A percentile compares a stretch with the other conserved stretches of the same genome.
These are phyloP conservation scores for Hymenoscyphus albidus DNA, from an alignment of 2,329 filamentous ascomycete genomes.

Conservation along the genomic window DNA sequence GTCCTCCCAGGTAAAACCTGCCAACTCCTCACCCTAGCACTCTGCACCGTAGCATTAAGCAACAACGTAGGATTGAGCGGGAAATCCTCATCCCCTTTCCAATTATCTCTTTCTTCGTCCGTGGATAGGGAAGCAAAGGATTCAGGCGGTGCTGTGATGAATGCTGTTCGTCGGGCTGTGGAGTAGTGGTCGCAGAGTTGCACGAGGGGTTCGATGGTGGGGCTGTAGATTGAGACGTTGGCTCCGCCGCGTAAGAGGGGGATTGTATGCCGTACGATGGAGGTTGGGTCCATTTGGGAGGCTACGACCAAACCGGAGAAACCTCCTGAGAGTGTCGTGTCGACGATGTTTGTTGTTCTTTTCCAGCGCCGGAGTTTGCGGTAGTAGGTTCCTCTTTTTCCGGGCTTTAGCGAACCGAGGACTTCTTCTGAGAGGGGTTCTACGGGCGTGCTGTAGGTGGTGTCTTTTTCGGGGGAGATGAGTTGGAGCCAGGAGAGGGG, in stretches of 20 bases:
- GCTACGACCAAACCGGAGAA: slow-evolving; percentile 84
- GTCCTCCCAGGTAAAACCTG: slow-evolving; percentile 90
- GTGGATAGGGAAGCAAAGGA: slow-evolving; percentile 42
- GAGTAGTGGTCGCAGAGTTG: slow-evolving; percentile 80
- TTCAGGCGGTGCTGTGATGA: slow-evolving; percentile 51
- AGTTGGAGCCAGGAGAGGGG: slow-evolving; percentile 90
- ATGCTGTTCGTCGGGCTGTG: slow-evolving; percentile 73
- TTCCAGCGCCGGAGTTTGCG: slow-evolving; percentile 85
- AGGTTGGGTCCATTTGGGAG: slow-evolving; percentile 74
- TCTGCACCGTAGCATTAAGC: slow-evolving; percentile 76
- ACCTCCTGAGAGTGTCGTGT: slow-evolving; percentile 67
- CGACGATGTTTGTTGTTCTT: slow-evolving; percentile 66
- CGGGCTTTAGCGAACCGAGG: slow-evolving; percentile 70
- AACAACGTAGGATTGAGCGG: slow-evolving; percentile 83
- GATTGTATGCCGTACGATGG: slow-evolving; percentile 69
- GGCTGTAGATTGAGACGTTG: slow-evolving; percentile 80
- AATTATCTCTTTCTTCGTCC: slow-evolving; percentile 49
- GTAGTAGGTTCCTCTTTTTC: slow-evolving; percentile 79
- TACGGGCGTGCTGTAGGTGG: slow-evolving; percentile 66
- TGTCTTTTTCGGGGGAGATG: slow-evolving; percentile 70
- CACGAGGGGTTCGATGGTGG: slow-evolving; percentile 73
- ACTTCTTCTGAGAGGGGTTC: slow-evolving; percentile 54
- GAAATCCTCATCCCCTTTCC: slow-evolving; percentile 68
- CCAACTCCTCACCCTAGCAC: slow-evolving; percentile 72
- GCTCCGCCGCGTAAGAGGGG: slow-evolving; percentile 81